Percentiles rank a stretch among this genome's conserved stretches.
Conservation (phyloP, 23 red algal genomes). For the Gracilariopsis chorda region DNA sequence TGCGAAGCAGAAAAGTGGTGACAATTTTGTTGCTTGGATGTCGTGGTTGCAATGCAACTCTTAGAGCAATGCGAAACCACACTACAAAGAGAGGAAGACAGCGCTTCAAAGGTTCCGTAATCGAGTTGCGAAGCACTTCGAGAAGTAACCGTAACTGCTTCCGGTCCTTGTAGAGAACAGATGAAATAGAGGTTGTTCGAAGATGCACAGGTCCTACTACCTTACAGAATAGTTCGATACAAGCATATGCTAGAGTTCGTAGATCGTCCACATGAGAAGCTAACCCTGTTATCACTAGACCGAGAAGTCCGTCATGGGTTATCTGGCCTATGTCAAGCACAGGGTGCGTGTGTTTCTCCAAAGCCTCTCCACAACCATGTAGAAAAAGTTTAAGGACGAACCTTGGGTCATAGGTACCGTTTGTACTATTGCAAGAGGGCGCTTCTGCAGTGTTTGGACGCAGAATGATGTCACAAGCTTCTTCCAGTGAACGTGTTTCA, state of each 20-base stretch:
- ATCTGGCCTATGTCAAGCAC: constrained; percentile 38
- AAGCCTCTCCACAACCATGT: constrained; percentile 22
- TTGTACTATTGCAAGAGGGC: neutral
- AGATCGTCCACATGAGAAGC: neutral
- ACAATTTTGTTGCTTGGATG: constrained; percentile 36
- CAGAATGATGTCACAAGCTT: neutral
- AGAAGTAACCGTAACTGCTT: constrained; percentile 34
- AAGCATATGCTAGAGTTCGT: constrained; percentile 18
- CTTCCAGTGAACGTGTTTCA: neutral
- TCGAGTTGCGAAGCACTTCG: constrained; percentile 17
- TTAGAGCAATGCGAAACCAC: constrained; percentile 24
- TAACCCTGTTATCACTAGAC: constrained; percentile 25
- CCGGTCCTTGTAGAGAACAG: constrained; percentile 23
- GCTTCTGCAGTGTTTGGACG: neutral
- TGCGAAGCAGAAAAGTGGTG: constrained; percentile 32
- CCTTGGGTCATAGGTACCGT: neutral
- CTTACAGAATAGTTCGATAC: neutral
- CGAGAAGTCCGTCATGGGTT: constrained; percentile 20
- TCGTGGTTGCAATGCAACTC: neutral
- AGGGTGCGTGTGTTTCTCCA: neutral
- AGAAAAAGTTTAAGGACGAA: constrained; percentile 35
- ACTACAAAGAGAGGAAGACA: constrained; percentile 25
- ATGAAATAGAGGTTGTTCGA: neutral
- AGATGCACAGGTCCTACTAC: neutral
- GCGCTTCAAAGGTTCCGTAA: neutral